Evolutionary conservation across 345 rosid genomes (phyloP), one percentile per base, ranked within the genome.

Genomic region (Excoecaria agallocha): DNA sequence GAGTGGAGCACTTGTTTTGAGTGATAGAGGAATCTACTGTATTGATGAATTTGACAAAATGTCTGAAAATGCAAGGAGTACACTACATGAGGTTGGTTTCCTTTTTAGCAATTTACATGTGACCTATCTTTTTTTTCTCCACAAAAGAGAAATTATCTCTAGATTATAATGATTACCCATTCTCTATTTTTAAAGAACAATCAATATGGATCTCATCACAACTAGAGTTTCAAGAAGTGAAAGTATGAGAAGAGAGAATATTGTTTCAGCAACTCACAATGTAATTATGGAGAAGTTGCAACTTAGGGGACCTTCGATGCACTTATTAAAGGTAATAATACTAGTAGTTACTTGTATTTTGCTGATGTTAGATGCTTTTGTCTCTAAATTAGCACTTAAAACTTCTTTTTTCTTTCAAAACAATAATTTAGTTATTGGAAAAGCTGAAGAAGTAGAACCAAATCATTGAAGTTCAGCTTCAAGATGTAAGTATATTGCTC

Each of bases 1-100:
- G 83, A 94, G 99, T 85, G 99, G 98, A 79, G 99, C 99, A 73
- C 90, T 94, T 81, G 98, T 94, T 73, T 86, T 91, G 76, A 94
- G 98, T 83, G 99, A 94, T 85, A 80, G 87, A 78, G 98, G 99
- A 48, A 94, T 91, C 61, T 93, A 97, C 80, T 92, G 99, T 78
- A 91, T 94, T 39, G 99, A 94, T 80, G 99, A 94, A 84, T 94
- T 94, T 75, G 98, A 94, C 85, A 92, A 94, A 83, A 94, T 94
- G 98, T 94, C 98, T 66, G 98, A 94, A 73, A 92, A 88, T 85
- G 98, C 98, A 46, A 86, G 98, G 86, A 94, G 97, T 84, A 91
- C 89, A 98, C 79, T 95, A 56, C 99, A 91, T 75, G 98, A 95
- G 96, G 99, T 94, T 68, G 74, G 85, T 78, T 74, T 55, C 68